Conservation (phyloP, 2,329 filamentous ascomycete species). For the Waltergamsia citrina region DNA sequence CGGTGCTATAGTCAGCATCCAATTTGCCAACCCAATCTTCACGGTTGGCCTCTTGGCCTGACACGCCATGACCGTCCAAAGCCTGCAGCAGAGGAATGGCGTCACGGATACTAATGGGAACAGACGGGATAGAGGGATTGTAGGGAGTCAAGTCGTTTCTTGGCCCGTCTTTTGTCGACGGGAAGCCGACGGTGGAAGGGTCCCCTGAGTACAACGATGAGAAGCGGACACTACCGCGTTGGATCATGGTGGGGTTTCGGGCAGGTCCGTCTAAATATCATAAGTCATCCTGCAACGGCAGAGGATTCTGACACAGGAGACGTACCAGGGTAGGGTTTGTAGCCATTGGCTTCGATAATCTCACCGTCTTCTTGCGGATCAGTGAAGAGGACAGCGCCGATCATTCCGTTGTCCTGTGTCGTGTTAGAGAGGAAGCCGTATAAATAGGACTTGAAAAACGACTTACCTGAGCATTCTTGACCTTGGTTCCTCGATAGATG, state of each 20-base stretch:
- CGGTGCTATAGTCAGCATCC: conserved; percentile 31
- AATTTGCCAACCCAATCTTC: conserved; percentile 46
- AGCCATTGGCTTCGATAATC: conserved; percentile 64
- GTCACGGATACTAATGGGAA: conserved; percentile 72
- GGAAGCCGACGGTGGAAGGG: conserved; percentile 75
- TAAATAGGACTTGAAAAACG: too few relatives aligned
- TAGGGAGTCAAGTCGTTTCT: conserved; percentile 51
- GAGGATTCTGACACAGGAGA: neutral
- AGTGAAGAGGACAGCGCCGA: conserved; percentile 70
- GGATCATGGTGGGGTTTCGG: conserved; percentile 66
- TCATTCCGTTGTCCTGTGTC: conserved; percentile 78
- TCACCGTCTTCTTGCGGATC: conserved; percentile 81
- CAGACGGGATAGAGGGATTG: conserved; percentile 67
- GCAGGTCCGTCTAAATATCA: conserved; percentile 50
- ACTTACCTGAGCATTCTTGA: conserved; percentile 79
- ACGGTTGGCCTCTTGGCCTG: conserved; percentile 55
- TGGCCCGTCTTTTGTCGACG: conserved; percentile 62
- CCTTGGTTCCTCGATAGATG: conserved; percentile 72
- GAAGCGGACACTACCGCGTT: conserved; percentile 69
- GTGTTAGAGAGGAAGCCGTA: too few relatives aligned
- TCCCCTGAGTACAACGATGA: conserved; percentile 52
- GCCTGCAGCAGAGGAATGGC: conserved; percentile 68
- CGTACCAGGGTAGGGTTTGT: conserved; percentile 55
- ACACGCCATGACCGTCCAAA: conserved; percentile 65
- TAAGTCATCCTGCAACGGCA: neutral